Conservation (phyloP, 2,329 filamentous ascomycete species). For the Passalora sequoiae region DNA sequence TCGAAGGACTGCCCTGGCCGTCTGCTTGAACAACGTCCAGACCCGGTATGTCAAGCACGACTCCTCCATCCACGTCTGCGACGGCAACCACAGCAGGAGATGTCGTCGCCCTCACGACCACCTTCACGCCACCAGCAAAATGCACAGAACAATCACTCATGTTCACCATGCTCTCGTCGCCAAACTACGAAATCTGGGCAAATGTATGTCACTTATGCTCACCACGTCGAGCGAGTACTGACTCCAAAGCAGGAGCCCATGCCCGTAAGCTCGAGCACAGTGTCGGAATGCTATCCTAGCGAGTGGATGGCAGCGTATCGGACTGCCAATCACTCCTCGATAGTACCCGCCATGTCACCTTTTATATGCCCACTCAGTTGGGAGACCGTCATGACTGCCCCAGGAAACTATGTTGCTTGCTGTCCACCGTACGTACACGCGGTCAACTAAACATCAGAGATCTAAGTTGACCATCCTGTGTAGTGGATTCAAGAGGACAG, state of each 20-base stretch:
- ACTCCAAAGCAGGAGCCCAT: conserved; percentile 14
- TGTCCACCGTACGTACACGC: conserved; percentile 14
- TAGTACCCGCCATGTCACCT: conserved; percentile 13
- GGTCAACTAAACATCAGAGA: background rate
- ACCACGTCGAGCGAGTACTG: conserved; percentile 5
- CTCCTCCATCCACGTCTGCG: background rate
- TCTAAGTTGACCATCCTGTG: conserved; percentile 7
- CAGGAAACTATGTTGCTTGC: conserved; percentile 17
- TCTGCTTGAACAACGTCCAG: no score
- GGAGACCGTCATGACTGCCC: conserved; percentile 13
- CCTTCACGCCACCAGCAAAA: conserved; percentile 13
- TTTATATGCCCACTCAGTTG: conserved; percentile 13
- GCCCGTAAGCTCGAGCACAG: conserved; percentile 9
- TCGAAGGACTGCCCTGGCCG: no score
- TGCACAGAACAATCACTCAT: conserved; percentile 8
- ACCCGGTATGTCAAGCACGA: no score
- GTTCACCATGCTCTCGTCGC: conserved; percentile 12
- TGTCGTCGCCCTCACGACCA: conserved; percentile 10
- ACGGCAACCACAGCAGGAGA: background rate
- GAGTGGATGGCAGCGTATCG: conserved; percentile 11
- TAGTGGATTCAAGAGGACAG: no score
- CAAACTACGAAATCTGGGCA: no score
- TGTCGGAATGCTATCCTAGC: conserved; percentile 11
- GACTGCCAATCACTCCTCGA: conserved; percentile 6
- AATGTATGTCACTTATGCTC: conserved; percentile 4